Base-by-base conservation (phyloP, 768 basidiomycete species). In the Zangia roseola region DNA sequence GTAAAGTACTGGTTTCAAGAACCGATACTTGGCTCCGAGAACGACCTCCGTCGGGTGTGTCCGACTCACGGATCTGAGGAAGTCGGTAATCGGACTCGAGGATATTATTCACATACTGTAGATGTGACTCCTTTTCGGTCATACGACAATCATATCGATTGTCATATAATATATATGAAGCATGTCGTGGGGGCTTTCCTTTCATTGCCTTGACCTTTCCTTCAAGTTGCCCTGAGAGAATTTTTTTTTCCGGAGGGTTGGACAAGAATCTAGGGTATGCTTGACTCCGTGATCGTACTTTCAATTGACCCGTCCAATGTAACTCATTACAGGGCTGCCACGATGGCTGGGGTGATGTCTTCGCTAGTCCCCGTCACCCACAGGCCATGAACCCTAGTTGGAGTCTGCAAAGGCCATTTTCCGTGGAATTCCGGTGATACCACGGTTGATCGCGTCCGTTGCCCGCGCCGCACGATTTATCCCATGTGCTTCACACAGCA, bases 341-440 rank as follows among this genome's bases (percentile, higher is more conserved):
- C 19, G 44, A 51, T 43, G 41, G 36, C 31, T 31, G 14, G 16
- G 14, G 16, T 16, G 33, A 21, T 28, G 40, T 31, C 39, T 16
- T 19, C 26, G 20, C 36, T 23, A 17, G 42, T 44, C 44, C 45
- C 45, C 40, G 28, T 38, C 40, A 43, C 34, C 25, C 33, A 38
- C 49, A 43, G 38, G 30, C 19, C 19, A 8, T 40, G 33, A 16
- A 47, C 51, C 40, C 44, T 26, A 21, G 47, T 31, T 43, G 6
- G 48, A 13, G 31, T 16, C 36, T 40, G 19, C 48, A 45, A 35
- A 38, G 36, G 40, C 3, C 25, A 45, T 43, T 42, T 31, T 16
- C 56, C 65, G 57, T 65, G 65, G 63, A 62, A 37, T 53, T 56
- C 56, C 61, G 55, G 44, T 40, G 6, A 41, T 24, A 24, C 55